Base-by-base conservation (phyloP, 768 basidiomycete genomes). In the Rhodosporidiobolus odoratus region DNA sequence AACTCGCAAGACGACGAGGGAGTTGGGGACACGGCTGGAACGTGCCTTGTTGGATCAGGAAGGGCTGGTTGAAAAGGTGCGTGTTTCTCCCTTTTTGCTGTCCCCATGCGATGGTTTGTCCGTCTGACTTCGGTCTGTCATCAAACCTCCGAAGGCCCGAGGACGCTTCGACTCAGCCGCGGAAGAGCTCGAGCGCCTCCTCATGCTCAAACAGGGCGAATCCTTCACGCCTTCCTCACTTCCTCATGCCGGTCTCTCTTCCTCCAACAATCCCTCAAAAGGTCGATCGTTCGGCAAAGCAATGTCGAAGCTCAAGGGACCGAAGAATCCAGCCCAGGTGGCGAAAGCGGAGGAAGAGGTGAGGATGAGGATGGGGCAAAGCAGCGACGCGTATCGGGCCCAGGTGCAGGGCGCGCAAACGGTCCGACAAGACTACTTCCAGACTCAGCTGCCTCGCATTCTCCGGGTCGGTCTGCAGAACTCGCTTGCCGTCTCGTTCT, bases 371-470 rank as follows among this genome's bases (percentile, higher is more conserved):
- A 87, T 98, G 84, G 92, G 91, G 12, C 82, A 82, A 56, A 87
- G 90, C 16, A 92, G 91, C 34, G 95, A 97, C 78, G 85, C 87
- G 40, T 98, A 92, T 77, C 84, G 92, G 66, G 94, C 96, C 80
- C 88, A 91, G 3, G 88, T 96, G 38, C 86, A 85, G 21, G 92
- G 97, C 72, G 91, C 90, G 19, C 93, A 97, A 79, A 82, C 87
- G 8, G 87, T 91, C 82, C 85, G 94, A 71, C 94, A 97, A 79
- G 96, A 99, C 78, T 98, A 97, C 79, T 99, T 96, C 81, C 95
- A 97, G 79, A 90, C 95, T 77, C 95, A 97, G 77, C 82, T 97
- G 48, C 96, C 96, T 64, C 88, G 92, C 74, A 90, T 97, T 66
- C 80, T 99, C 47, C 85, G 96, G 61, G 93, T 94, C 78, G 78